Base-by-base conservation (phyloP, 31 red algal species). In the Pterothamnion heteromorphum region DNA sequence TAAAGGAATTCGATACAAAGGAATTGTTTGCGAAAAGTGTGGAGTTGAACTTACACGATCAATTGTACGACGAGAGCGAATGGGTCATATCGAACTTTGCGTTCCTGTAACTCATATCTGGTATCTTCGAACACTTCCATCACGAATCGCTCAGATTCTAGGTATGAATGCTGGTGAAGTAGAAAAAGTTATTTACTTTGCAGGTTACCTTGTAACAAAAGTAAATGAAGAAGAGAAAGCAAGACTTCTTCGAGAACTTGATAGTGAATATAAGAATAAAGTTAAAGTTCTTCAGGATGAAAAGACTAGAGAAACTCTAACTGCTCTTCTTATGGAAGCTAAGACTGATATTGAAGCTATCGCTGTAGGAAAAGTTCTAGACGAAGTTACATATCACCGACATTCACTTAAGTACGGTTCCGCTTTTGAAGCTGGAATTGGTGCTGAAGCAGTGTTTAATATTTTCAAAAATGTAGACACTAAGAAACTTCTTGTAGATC, bases 41-140 rank as follows among this genome's bases (percentile, higher is more conserved):
- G 89, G 89, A 21, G 89, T 91, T 28, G 89, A 91, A 91, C 5
- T 91, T 4, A 91, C 78, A 31, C 14, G 35, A 87, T 87, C 72
- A 87, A 4, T 21, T 20, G 89, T 91, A 4, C 26, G 89, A 28
- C 89, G 89, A 28, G 14, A 91, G 14, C 89, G 89, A 28, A 87
- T 91, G 80, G 89, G 89, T 87, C 28, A 91, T 87, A 91, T 91
- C 28, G 37, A 91, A 18, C 28, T 91, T 72, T n/a, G 21, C 9
- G 14, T 4, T 4, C 89, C 89, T 22, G 89, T 91, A 87, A 80
- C 89, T 87, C 89, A 91, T 87, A 31, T 91, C 37, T 91, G 89
- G 89, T 91, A 31, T 87, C 5, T 91, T 37, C 14, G 27, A 14
- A 33, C 14, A 14, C 31, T 9, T 18, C 80, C 80, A 9, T 18